Conservation (phyloP, 1,284 basidiomycete genomes). For the Sporisorium graminicola region DNA sequence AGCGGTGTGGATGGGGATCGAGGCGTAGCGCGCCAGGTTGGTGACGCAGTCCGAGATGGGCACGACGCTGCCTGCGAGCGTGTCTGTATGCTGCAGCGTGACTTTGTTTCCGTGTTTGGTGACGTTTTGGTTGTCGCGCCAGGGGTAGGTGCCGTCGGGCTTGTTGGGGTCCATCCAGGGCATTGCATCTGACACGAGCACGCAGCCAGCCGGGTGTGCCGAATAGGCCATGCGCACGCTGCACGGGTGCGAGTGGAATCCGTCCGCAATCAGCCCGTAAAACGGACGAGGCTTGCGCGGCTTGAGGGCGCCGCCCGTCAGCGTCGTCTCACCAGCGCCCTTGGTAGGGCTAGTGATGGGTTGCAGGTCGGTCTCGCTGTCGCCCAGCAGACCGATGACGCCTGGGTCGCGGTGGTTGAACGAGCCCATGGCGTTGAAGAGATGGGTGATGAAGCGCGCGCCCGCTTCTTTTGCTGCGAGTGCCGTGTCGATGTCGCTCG, state of each 20-base stretch:
- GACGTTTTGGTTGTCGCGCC: constrained; percentile 83
- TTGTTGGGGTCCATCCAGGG: constrained; percentile 86
- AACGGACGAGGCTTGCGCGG: constrained; percentile 71
- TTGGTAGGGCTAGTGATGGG: too few species aligned
- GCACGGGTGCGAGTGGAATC: constrained; percentile 89
- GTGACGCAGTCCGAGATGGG: constrained; percentile 84
- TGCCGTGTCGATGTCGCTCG: constrained; percentile 78
- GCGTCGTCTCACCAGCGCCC: too few species aligned
- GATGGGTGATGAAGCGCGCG: constrained; percentile 86
- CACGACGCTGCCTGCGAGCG: constrained; percentile 80
- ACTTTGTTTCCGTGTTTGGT: constrained; percentile 84
- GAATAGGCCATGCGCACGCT: constrained; percentile 87
- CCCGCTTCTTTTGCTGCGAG: constrained; percentile 78
- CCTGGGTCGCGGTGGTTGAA: constrained; percentile 75
- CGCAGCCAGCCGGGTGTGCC: constrained; percentile 83
- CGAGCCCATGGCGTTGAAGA: constrained; percentile 92
- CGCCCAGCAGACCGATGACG: constrained; percentile 86
- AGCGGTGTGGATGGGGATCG: constrained; percentile 83
- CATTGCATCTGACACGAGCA: constrained; percentile 89
- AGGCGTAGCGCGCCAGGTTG: constrained; percentile 85
- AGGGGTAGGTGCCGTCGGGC: constrained; percentile 84
- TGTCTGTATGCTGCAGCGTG: constrained; percentile 84
- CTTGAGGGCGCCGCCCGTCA: not conserved
- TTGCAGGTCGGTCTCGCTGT: constrained; percentile 70
- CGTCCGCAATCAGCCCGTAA: constrained; percentile 90